Conservation (phyloP, 306 rosid genomes). For the Fragaria iinumae region DNA sequence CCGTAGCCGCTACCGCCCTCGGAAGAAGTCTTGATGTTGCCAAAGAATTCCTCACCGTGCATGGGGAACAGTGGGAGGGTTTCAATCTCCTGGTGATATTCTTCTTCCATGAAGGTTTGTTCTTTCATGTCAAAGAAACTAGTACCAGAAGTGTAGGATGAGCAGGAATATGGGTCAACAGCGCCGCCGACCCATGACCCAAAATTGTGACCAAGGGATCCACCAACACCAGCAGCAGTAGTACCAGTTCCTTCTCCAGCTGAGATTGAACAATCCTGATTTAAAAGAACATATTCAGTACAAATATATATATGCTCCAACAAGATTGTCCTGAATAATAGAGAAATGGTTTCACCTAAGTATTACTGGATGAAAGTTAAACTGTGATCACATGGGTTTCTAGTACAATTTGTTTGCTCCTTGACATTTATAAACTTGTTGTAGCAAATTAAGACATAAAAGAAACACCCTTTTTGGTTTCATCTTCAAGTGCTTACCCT, state of each 20-base stretch:
- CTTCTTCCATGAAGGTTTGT: conserved; percentile 9
- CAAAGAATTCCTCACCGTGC: conserved; percentile 72
- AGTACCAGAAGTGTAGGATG: conserved; percentile 27
- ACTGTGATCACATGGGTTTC: conserved; percentile 28
- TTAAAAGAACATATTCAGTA: background rate
- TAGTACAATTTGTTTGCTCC: conserved; percentile 21
- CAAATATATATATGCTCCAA: conserved; percentile 1
- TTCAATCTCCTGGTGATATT: conserved; percentile 49
- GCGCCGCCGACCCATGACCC: conserved; percentile 52
- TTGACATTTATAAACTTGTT: conserved; percentile 13
- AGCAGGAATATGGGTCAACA: conserved; percentile 54
- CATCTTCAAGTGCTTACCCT: conserved; percentile 54
- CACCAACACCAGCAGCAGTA: conserved; percentile 40
- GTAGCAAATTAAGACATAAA: conserved; percentile 10
- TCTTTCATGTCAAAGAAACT: conserved; percentile 45
- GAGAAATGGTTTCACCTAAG: conserved; percentile 10
- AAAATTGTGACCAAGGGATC: conserved; percentile 38
- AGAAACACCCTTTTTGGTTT: background rate
- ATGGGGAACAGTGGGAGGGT: conserved; percentile 94
- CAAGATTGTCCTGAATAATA: background rate
- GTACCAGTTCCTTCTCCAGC: conserved; percentile 36
- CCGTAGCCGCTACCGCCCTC: conserved; percentile 41
- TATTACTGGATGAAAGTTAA: conserved; percentile 7
- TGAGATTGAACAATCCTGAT: conserved; percentile 67
- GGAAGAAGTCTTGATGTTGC: conserved; percentile 52